phyloP scores from a whole-genome alignment of 78 protist species.

The Speleostelium caveatum region DNA sequence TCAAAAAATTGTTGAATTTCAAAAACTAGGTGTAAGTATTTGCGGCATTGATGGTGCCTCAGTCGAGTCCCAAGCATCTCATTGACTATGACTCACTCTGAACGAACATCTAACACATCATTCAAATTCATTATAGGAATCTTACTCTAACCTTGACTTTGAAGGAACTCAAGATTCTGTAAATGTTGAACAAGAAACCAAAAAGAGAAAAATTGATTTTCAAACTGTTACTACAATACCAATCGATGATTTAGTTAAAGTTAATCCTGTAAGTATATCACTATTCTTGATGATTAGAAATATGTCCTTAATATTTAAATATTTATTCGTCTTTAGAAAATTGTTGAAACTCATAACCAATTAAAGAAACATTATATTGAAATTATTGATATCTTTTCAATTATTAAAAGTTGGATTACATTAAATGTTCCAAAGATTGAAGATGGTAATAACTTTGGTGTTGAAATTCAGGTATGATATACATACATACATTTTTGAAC shows the following conservation, averaged over 20 bases:
- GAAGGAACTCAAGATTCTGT: no score
- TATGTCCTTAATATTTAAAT: not conserved
- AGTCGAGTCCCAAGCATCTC: not conserved
- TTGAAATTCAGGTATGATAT: no score
- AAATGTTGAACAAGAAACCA: not conserved
- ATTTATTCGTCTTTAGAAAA: not conserved
- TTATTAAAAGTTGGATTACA: constrained; percentile 40
- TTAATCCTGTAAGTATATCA: constrained; percentile 8
- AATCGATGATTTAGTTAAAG: constrained; percentile 34
- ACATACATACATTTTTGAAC: no score
- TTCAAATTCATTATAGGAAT: no score
- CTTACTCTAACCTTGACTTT: no score
- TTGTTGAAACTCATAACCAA: constrained; percentile 14
- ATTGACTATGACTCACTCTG: not conserved
- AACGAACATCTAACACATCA: not conserved
- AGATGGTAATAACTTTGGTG: constrained; percentile 70
- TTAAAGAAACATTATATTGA: constrained; percentile 43
- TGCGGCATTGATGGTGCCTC: not conserved
- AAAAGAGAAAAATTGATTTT: constrained; percentile 37
- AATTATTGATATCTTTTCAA: constrained; percentile 36
- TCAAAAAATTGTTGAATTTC: constrained; percentile 23
- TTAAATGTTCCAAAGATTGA: constrained; percentile 68
- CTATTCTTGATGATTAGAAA: no score
- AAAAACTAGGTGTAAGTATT: constrained; percentile 22
- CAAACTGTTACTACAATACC: not conserved